Percentiles rank a stretch among this genome's conserved stretches.
phyloP scores from a whole-genome alignment of 768 basidiomycete species.

The Ramaria sp. region DNA sequence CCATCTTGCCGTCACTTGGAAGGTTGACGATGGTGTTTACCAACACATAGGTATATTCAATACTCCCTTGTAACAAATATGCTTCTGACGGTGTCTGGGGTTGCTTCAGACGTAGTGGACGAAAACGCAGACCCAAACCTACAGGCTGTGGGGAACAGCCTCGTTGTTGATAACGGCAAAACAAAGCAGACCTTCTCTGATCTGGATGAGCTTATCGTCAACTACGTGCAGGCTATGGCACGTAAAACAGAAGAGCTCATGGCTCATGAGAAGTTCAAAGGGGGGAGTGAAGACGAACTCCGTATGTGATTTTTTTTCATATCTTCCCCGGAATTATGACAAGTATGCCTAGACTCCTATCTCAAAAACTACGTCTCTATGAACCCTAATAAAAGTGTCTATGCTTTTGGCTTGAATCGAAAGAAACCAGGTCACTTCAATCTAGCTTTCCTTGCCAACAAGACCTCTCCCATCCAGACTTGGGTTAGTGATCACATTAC shows the following conservation, averaged over 20 bases:
- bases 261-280: constrained; percentile 92
- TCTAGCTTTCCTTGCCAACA: constrained; percentile 87
- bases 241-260: constrained; percentile 90
- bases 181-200: constrained; percentile 68
- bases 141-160: constrained; percentile 48
- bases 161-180: constrained; percentile 55
- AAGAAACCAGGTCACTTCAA: constrained; percentile 89
- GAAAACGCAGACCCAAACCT: constrained; percentile 65
- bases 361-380: constrained; percentile 86
- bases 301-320: constrained; percentile 42
- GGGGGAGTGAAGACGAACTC: constrained; percentile 77
- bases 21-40: constrained; percentile 90
- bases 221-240: constrained; percentile 90
- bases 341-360: constrained; percentile 51
- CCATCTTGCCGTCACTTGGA: constrained; percentile 98
- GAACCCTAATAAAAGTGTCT: constrained; percentile 90
- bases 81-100: not conserved
- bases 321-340: constrained; percentile 2
- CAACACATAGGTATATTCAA: constrained; percentile 80
- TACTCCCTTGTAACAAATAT: not conserved
- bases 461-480: constrained; percentile 77
- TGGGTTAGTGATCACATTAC: constrained; percentile 51
- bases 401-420: constrained; percentile 88
- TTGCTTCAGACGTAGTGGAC: constrained; percentile 62
- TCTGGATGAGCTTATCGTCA: constrained; percentile 93